Evolutionary conservation across 2,329 filamentous ascomycete species (phyloP).

Genomic region (Fusarium liriodendri): DNA sequence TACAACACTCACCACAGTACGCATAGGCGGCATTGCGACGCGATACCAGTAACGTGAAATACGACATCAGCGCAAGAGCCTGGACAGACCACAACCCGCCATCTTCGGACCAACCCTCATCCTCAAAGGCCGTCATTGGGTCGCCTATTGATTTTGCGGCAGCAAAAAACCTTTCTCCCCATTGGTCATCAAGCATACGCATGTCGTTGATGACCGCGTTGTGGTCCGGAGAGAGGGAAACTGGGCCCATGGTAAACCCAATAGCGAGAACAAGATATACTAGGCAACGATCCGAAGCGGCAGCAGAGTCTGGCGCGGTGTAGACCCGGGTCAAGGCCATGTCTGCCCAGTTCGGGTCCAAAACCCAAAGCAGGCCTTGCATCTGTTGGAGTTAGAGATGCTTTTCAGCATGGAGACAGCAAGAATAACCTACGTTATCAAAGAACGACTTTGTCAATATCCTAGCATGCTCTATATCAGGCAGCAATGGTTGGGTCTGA

Average conservation of each 20-base stretch:
- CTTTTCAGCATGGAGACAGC: neutral
- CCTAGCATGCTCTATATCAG: conserved; percentile 64
- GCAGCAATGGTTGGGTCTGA: conserved; percentile 50
- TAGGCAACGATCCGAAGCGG: conserved; percentile 66
- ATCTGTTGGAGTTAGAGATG: conserved; percentile 55
- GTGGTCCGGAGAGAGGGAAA: conserved; percentile 60
- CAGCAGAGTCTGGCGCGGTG: conserved; percentile 44
- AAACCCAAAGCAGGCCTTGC: conserved; percentile 69
- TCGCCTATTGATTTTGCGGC: conserved; percentile 66
- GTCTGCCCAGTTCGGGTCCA: conserved; percentile 64
- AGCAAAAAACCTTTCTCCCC: conserved; percentile 72
- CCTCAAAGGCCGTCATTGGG: conserved; percentile 56
- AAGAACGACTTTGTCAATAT: conserved; percentile 65
- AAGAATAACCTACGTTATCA: conserved; percentile 60
- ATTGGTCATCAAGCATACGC: conserved; percentile 58
- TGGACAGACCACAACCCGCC: conserved; percentile 74
- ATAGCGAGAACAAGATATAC: conserved; percentile 73
- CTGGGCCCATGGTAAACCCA: conserved; percentile 68
- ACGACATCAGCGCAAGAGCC: conserved; percentile 70
- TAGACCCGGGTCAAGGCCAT: conserved; percentile 64
- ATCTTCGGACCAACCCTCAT: conserved; percentile 41
- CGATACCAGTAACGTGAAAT: conserved; percentile 72
- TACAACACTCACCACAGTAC: conserved; percentile 62
- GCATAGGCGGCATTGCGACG: conserved; percentile 72
- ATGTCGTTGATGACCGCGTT: conserved; percentile 63